Conservation (phyloP, 176 grass and related monocot species). For the Hordeum vulgare region MorexV3_pseudomolecules_assembly NC_058521.1:17422956-17423455, state of each 20-base stretch:
- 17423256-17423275: conserved; percentile 96
- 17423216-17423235: conserved; percentile 4
- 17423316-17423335: conserved; percentile 27
- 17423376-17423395: conserved; percentile 18
- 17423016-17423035: conserved; percentile 89
- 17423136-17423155: conserved; percentile 86
- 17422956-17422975: neutral
- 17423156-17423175: conserved; percentile 92
- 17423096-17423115: conserved; percentile 99
- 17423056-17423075: conserved; percentile 85
- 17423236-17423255: conserved; percentile 62
- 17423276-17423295: conserved; percentile 94
- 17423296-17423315: conserved; percentile 86
- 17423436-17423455: conserved; percentile 90
- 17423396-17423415: conserved; percentile 13
- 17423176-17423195: conserved; percentile 23
- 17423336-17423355: conserved; percentile 16
- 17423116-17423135: conserved; percentile 97
- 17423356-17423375: conserved; percentile 24
- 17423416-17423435: conserved; percentile 92
- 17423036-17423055: conserved; percentile 94
- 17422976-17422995: conserved; percentile 44
- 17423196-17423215: neutral
- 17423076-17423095: conserved; percentile 84
- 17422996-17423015: conserved; percentile 96